A percentile compares a stretch with the other conserved stretches of the same genome.
phyloP scores from a whole-genome alignment of 495 filamentous ascomycete species.

The Cryomyces antarcticus region DNA sequence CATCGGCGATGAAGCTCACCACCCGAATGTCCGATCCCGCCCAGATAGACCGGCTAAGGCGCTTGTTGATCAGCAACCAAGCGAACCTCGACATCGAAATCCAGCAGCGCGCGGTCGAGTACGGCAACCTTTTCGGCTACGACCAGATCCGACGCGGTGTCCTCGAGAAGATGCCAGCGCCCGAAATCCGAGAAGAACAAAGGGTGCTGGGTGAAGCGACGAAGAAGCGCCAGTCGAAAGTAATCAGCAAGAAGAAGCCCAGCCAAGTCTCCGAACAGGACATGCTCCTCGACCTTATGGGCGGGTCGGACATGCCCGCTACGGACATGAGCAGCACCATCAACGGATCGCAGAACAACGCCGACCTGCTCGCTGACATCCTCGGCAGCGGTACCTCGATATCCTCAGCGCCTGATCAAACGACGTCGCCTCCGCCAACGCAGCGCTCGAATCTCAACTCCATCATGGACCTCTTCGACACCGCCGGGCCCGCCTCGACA shows the following conservation, averaged over 20 bases:
- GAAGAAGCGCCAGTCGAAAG: slow-evolving; percentile 57
- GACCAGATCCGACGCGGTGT: slow-evolving; percentile 79
- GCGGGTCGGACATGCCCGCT: slow-evolving; percentile 45
- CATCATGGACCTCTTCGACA: slow-evolving; percentile 76
- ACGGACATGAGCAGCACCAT: slow-evolving; percentile 27
- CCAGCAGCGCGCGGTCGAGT: slow-evolving; percentile 88
- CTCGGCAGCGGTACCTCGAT: slow-evolving; percentile 36
- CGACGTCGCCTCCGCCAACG: slow-evolving; percentile 32
- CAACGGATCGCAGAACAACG: slow-evolving; percentile 52
- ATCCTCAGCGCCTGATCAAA: slow-evolving; percentile 22
- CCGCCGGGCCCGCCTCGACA: slow-evolving; percentile 13
- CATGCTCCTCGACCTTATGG: slow-evolving; percentile 80
- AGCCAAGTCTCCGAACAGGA: slow-evolving; percentile 75
- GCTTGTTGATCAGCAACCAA: slow-evolving; percentile 53
- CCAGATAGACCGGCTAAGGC: slow-evolving; percentile 67
- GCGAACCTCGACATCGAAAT: slow-evolving; percentile 82
- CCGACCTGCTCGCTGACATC: slow-evolving; percentile 78
- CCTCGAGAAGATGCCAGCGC: slow-evolving; percentile 89
- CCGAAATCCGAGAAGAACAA: slow-evolving; percentile 87
- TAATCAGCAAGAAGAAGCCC: slow-evolving; percentile 50
- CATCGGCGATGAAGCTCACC: slow-evolving; percentile 85
- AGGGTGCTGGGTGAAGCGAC: slow-evolving; percentile 70
- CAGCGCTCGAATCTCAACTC: slow-evolving; percentile 40
- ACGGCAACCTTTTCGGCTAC: slow-evolving; percentile 75
- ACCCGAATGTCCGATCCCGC: slow-evolving; percentile 64